Evolutionary conservation across 495 filamentous ascomycete genomes (phyloP).

Genomic region (Penicillium atrosanguineum): DNA sequence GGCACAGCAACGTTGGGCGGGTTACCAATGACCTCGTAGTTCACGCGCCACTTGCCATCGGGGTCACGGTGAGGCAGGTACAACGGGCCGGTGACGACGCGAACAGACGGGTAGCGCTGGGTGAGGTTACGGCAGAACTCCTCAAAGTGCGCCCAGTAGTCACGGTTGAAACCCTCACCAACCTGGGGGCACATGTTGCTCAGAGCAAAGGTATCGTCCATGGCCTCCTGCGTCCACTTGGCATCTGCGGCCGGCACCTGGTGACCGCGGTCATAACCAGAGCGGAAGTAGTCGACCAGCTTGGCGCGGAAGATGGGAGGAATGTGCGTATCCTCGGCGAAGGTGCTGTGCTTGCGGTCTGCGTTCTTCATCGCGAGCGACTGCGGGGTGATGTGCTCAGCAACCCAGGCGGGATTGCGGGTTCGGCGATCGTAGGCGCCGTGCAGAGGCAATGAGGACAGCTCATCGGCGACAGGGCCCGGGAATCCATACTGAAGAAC

Average conservation of each 20-base stretch:
- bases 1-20: constrained; percentile 95
- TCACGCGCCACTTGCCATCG: constrained; percentile 92
- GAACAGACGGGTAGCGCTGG: constrained; percentile 75
- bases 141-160: constrained; percentile 99
- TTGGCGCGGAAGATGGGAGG: constrained; percentile 86
- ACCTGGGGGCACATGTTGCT: constrained; percentile 98
- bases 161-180: constrained; percentile 94
- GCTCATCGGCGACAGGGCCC: constrained; percentile 81
- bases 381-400: constrained; percentile 92
- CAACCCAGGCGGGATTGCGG: constrained; percentile 92
- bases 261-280: constrained; percentile 72
- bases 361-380: constrained; percentile 72
- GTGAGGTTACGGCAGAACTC: constrained; percentile 90
- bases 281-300: constrained; percentile 88
- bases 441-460: constrained; percentile 67
- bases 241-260: constrained; percentile 95
- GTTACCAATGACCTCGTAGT: constrained; percentile 93
- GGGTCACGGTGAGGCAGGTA: constrained; percentile 81
- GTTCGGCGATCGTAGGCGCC: constrained; percentile 89
- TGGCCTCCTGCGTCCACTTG: constrained; percentile 89
- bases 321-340: constrained; percentile 76
- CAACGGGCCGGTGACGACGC: constrained; percentile 89
- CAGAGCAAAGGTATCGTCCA: constrained; percentile 90
- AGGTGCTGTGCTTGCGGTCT: constrained; percentile 79
- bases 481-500: constrained; percentile 98